phyloP scores from a whole-genome alignment of 345 rosid species.

The Arabidopsis thaliana region DNA sequence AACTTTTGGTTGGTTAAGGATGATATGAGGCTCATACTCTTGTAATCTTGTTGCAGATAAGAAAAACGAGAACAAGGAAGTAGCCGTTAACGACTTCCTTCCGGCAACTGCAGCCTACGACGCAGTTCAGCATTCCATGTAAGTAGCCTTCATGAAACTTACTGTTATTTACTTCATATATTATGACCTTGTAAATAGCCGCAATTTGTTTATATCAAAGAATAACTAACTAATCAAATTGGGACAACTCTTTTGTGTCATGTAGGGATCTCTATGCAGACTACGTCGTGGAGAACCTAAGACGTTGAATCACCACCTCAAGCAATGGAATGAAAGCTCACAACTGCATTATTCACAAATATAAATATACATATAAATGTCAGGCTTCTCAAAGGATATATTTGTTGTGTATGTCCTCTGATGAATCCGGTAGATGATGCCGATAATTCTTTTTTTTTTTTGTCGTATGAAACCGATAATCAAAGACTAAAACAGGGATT shows the following conservation, averaged over 20 bases:
- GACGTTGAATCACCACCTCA: slow-evolving; percentile 53
- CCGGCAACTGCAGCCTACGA: slow-evolving; percentile 77
- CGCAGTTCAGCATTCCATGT: slow-evolving; percentile 94
- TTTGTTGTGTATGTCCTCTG: slow-evolving; percentile 38
- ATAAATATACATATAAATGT: slow-evolving; percentile 31
- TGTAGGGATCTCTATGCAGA: slow-evolving; percentile 93
- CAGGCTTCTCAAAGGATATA: slow-evolving; percentile 26
- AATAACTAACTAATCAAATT: not conserved
- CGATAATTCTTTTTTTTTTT: slow-evolving; percentile 31
- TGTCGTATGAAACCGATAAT: no score
- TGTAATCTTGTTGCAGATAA: slow-evolving; percentile 63
- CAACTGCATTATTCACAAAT: slow-evolving; percentile 17
- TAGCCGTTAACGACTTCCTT: slow-evolving; percentile 92
- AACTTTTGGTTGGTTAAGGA: slow-evolving; percentile 2
- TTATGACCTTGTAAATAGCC: no score
- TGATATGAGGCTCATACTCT: slow-evolving; percentile 21
- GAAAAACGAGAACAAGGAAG: slow-evolving; percentile 99
- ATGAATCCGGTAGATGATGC: slow-evolving; percentile 46
- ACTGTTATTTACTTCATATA: not conserved
- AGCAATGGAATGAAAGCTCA: slow-evolving; percentile 28
- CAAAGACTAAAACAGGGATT: slow-evolving; percentile 2
- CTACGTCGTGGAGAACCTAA: slow-evolving; percentile 74
- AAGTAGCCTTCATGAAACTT: slow-evolving; percentile 47
- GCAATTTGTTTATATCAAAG: no score
- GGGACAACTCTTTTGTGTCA: slow-evolving; percentile 18